Evolutionary conservation across 2,329 filamentous ascomycete species (phyloP).

Genomic region (Sporothrix brasiliensis): DNA sequence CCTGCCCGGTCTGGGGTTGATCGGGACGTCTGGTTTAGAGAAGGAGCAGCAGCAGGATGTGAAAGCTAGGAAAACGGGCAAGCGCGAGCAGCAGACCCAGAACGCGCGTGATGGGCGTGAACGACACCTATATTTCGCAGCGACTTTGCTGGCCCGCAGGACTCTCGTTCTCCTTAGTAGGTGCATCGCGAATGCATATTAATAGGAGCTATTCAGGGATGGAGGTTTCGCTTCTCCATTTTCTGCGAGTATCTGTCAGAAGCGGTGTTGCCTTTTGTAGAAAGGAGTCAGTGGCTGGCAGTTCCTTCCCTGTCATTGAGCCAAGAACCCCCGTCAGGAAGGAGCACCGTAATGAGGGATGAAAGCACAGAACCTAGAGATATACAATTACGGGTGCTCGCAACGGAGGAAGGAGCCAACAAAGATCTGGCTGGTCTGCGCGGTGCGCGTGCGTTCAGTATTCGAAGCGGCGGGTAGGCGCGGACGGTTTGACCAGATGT

Average conservation of each 20-base stretch:
- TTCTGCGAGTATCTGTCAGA: not conserved
- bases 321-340: not conserved
- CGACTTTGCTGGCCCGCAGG: not conserved
- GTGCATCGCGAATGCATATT: not conserved
- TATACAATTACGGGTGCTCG: not conserved
- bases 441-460: not conserved
- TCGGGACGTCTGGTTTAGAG: conserved; percentile 19
- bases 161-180: not conserved
- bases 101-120: not conserved
- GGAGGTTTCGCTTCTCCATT: not conserved
- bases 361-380: not conserved
- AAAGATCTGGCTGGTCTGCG: not conserved
- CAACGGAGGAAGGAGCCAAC: not conserved
- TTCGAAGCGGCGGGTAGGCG: conserved; percentile 20
- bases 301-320: too few species aligned
- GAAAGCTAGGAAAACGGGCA: conserved; percentile 8
- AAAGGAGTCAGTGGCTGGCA: not conserved
- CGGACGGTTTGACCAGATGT: conserved; percentile 7
- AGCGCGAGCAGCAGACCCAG: conserved; percentile 9
- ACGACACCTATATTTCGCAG: not conserved
- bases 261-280: not conserved
- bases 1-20: conserved; percentile 12
- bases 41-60: not conserved
- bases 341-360: not conserved
- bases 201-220: not conserved